Conservation (phyloP, 73 alveolate genomes). For the Blepharisma japonicum region DNA sequence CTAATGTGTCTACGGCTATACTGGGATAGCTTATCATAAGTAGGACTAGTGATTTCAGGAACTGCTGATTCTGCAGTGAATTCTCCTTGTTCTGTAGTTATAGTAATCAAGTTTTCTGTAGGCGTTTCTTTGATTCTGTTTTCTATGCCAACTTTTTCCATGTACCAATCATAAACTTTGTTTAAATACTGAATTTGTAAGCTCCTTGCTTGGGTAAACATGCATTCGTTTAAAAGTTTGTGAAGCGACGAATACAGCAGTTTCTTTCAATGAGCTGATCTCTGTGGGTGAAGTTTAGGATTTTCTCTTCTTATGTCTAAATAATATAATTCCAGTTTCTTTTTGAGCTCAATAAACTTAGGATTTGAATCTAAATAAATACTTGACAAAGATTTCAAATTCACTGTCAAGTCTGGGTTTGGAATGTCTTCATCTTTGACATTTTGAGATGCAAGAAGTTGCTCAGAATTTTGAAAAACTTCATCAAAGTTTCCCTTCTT, state of each 20-base stretch:
- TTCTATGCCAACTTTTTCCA: not conserved
- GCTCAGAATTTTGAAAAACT: slow-evolving; percentile 18
- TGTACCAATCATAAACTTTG: slow-evolving; percentile 19
- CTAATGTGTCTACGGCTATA: not conserved
- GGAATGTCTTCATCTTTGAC: not conserved
- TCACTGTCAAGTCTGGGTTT: not conserved
- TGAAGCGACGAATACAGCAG: slow-evolving; percentile 20
- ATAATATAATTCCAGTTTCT: not conserved
- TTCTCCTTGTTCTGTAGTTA: too few species aligned
- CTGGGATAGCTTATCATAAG: not conserved
- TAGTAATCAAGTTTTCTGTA: too few species aligned
- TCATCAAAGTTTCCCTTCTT: not conserved
- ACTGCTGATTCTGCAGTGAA: too few species aligned
- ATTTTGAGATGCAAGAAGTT: not conserved
- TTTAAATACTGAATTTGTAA: slow-evolving; percentile 8
- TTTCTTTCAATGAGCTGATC: not conserved
- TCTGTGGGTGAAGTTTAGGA: not conserved
- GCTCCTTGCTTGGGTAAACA: not conserved
- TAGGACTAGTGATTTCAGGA: too few species aligned
- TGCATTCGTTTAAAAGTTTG: slow-evolving; percentile 13
- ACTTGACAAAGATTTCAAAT: not conserved
- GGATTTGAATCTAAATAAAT: slow-evolving; percentile 15
- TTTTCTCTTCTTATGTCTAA: slow-evolving; percentile 23
- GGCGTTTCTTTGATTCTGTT: too few species aligned
- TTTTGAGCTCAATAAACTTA: slow-evolving; percentile 9